These are phyloP conservation scores for Gryganskiella cystojenkinii DNA, from an alignment of 192 early-diverging fungal genomes.

Conservation along the genomic window DNA sequence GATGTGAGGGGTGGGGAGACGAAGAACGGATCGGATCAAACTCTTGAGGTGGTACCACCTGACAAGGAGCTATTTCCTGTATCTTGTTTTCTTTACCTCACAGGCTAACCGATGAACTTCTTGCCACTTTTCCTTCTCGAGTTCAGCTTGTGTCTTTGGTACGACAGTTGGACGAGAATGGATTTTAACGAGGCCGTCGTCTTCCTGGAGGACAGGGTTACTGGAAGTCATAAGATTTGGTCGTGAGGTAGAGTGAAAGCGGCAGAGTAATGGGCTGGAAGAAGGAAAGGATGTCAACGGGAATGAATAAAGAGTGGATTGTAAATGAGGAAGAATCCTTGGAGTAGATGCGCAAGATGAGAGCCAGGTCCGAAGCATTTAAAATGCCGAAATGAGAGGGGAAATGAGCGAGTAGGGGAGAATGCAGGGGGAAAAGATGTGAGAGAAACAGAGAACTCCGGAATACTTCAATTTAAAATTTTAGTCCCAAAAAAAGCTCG, in stretches of 20 bases:
- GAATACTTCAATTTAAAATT: too few relatives aligned
- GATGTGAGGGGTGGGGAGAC: neutral
- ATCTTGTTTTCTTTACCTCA: constrained; percentile 43
- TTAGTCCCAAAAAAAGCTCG: too few relatives aligned
- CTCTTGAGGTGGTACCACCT: too few relatives aligned
- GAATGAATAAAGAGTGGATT: too few relatives aligned
- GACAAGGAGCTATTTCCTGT: too few relatives aligned
- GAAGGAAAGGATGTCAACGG: neutral
- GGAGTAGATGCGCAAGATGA: neutral
- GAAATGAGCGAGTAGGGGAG: too few relatives aligned
- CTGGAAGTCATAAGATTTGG: constrained; percentile 1
- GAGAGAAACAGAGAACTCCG: too few relatives aligned
- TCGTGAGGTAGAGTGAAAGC: neutral
- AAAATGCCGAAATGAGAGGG: too few relatives aligned
- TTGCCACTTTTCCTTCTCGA: constrained; percentile 49
- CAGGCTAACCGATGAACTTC: constrained; percentile 40
- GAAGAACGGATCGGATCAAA: too few relatives aligned
- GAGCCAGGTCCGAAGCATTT: too few relatives aligned
- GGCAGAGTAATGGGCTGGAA: neutral
- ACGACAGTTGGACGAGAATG: constrained; percentile 16
- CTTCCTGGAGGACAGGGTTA: neutral
- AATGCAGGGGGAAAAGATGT: too few relatives aligned
- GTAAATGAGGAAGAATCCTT: too few relatives aligned
- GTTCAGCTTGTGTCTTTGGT: constrained; percentile 36
- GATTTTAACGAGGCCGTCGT: constrained; percentile 34